These are phyloP conservation scores for Phialocephala sp. DNA, from an alignment of 2,329 filamentous ascomycete species.

Conservation along the genomic window DNA sequence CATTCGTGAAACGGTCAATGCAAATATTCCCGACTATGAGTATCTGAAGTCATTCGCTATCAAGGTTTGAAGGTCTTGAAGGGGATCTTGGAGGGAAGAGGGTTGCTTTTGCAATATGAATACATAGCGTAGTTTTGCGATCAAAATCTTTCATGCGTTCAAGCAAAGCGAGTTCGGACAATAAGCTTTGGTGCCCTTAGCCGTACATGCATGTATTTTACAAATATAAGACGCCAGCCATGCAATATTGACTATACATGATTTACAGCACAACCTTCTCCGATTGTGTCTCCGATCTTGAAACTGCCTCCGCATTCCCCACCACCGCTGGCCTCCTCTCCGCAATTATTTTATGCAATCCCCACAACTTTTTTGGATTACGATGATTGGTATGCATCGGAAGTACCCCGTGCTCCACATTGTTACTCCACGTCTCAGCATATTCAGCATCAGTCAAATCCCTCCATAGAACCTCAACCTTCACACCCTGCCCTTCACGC, in stretches of 20 bases:
- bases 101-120: neutral
- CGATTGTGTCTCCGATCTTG: neutral
- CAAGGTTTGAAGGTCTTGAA: slow-evolving; percentile 50
- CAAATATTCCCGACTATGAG: slow-evolving; percentile 77
- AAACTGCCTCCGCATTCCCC: neutral
- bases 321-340: neutral
- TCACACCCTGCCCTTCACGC: slow-evolving; percentile 27
- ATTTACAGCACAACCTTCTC: slow-evolving; percentile 12
- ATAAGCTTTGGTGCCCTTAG: neutral
- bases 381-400: slow-evolving; percentile 6
- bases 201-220: slow-evolving; percentile 9
- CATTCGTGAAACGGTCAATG: slow-evolving; percentile 74
- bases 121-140: neutral
- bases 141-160: neutral
- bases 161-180: neutral
- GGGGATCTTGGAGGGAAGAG: neutral
- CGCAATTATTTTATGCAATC: neutral
- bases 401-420: slow-evolving; percentile 43
- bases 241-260: slow-evolving; percentile 11
- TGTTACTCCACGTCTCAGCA: slow-evolving; percentile 44
- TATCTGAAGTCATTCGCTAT: slow-evolving; percentile 81
- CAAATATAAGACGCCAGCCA: neutral
- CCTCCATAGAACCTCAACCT: slow-evolving; percentile 43
- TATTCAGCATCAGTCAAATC: slow-evolving; percentile 46
- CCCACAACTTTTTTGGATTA: neutral